phyloP scores from a whole-genome alignment of 768 basidiomycete genomes.

The Russula virescens region DNA sequence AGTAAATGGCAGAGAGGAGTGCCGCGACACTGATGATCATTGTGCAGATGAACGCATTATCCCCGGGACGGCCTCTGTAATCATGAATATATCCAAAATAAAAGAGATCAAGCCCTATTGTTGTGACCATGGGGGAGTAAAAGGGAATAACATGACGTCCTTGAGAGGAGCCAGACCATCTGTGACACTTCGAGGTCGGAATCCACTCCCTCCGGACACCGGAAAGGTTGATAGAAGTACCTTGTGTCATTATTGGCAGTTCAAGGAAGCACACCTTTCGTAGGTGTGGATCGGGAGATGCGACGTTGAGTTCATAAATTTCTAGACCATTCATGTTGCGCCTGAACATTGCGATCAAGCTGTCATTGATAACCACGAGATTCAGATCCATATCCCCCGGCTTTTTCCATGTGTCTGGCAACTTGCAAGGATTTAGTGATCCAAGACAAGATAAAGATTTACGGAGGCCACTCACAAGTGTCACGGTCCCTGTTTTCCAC shows the following conservation, averaged over 20 bases:
- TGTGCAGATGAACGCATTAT: no score
- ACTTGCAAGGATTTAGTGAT: neutral
- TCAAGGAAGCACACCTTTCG: neutral
- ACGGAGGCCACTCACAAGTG: neutral
- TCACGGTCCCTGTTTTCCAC: conserved; percentile 4
- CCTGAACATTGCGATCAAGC: neutral
- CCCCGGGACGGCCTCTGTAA: no score
- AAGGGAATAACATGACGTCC: neutral
- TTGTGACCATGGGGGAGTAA: neutral
- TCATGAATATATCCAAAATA: neutral
- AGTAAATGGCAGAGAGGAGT: neutral
- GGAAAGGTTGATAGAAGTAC: neutral
- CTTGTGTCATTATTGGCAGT: neutral
- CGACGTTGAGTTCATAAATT: neutral
- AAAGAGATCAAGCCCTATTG: neutral
- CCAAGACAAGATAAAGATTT: neutral
- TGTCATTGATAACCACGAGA: neutral
- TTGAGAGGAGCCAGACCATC: neutral
- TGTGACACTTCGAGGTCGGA: neutral
- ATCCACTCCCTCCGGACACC: neutral
- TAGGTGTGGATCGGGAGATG: neutral
- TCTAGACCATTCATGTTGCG: neutral
- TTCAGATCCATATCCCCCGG: neutral
- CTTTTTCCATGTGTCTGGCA: neutral
- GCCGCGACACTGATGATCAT: conserved; percentile 9